phyloP scores from a whole-genome alignment of 2,329 filamentous ascomycete genomes.

The Alternaria sp. region DNA sequence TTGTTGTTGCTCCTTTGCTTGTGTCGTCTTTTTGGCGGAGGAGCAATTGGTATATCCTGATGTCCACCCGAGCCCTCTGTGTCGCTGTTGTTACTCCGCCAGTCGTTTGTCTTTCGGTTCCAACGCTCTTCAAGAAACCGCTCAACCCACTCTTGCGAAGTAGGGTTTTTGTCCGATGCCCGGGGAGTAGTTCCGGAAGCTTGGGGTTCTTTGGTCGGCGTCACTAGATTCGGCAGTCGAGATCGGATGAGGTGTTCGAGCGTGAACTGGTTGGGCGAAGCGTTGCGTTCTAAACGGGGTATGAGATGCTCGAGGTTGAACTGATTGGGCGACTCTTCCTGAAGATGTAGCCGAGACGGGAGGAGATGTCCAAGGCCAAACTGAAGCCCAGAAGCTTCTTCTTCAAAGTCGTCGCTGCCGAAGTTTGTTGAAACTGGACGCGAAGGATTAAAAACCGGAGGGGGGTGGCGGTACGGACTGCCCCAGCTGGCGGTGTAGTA shows the following conservation, averaged over 20 bases:
- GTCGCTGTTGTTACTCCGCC: constrained; percentile 76
- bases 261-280: constrained; percentile 48
- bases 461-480: constrained; percentile 80
- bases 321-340: constrained; percentile 45
- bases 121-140: constrained; percentile 78
- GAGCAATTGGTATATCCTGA: constrained; percentile 26
- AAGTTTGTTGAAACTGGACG: constrained; percentile 41
- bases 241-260: constrained; percentile 53
- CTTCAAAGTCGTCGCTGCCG: constrained; percentile 53
- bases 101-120: constrained; percentile 76
- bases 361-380: constrained; percentile 54
- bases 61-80: constrained; percentile 59
- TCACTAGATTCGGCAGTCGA: constrained; percentile 43
- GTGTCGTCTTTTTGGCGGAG: constrained; percentile 50
- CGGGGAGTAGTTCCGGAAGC: constrained; percentile 38
- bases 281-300: constrained; percentile 44
- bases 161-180: constrained; percentile 53
- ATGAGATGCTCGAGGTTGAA: constrained; percentile 54
- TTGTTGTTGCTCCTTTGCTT: constrained; percentile 56
- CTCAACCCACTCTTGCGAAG: constrained; percentile 84
- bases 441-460: constrained; percentile 54
- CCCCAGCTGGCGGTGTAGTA: constrained; percentile 87
- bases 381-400: constrained; percentile 47
- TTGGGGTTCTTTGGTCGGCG: constrained; percentile 37
- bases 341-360: constrained; percentile 44